Evolutionary conservation across 257 asterid genomes (phyloP), one percentile per base, ranked within the genome.

Genomic region (Cruciata laevipes): DNA sequence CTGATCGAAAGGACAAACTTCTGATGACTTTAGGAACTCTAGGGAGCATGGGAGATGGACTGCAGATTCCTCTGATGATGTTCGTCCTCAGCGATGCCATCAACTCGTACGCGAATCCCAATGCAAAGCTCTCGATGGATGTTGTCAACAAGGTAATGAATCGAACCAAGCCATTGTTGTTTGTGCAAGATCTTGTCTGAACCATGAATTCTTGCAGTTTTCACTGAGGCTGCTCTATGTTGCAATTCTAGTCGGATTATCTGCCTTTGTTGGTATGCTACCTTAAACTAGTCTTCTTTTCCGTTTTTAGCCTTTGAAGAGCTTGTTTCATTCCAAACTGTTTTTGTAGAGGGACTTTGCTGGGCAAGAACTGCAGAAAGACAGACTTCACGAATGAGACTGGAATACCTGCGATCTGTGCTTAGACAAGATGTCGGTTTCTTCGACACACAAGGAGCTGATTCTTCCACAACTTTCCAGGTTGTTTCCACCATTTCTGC

Each of bases 291-390:
- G n/a, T 7, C 20, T 65, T 42, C 55, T 33, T 4, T 33, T 7
- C 8, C 38, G 6, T 3, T 12, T 44, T 18, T 40, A 9, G 51
- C 51, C 18, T 59, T 3, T 6, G 51, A 14, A 18, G n/a, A 65
- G 23, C 33, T 73, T 67, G 42, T 35, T 25, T 13, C 47, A 42
- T 69, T 32, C 27, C 23, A 61, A 30, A 37, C 0, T 12, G 3
- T 32, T 52, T 60, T 31, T 60, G 32, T 85, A 89, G 96, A 89
- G 67, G 96, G 96, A 69, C 56, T 89, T 31, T 89, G 96, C 66
- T 89, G 96, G 96, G 95, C 95, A 64, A 87, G 95, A 82, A 89
- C 96, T 1, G 96, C 96, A 55, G 96, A 89, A 77, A 89, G 96
- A 68, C 96, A 89, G 80, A 87, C 86, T 52, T 87, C 96, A 40